phyloP scores from a whole-genome alignment of 169 alveolate species.

The Babesia gibsoni region DNA sequence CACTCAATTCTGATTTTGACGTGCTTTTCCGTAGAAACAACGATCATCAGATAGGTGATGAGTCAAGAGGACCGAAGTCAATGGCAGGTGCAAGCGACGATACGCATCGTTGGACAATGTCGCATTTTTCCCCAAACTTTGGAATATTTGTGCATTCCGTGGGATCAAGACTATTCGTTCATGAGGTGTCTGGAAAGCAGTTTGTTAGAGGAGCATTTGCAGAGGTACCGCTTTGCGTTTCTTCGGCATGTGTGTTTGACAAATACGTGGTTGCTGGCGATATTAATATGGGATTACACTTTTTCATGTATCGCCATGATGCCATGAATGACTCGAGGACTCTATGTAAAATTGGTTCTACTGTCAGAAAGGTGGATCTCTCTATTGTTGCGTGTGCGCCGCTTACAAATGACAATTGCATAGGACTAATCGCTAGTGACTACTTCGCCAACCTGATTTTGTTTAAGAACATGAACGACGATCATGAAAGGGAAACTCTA shows the following conservation, averaged over 20 bases:
- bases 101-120: constrained; percentile 17
- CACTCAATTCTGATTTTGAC: constrained; percentile 41
- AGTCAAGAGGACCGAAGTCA: not conserved
- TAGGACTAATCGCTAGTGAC: constrained; percentile 45
- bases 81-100: constrained; percentile 19
- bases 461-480: constrained; percentile 18
- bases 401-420: constrained; percentile 11
- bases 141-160: constrained; percentile 57
- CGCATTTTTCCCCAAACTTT: constrained; percentile 31
- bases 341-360: constrained; percentile 35
- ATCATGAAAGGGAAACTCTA: constrained; percentile 22
- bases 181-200: constrained; percentile 42
- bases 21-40: constrained; percentile 25
- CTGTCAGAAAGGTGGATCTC: constrained; percentile 38
- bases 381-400: constrained; percentile 58
- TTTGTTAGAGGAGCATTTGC: constrained; percentile 65
- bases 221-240: constrained; percentile 51
- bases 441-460: constrained; percentile 32
- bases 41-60: constrained; percentile 14
- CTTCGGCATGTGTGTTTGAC: constrained; percentile 52
- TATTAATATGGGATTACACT: constrained; percentile 40
- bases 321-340: constrained; percentile 44
- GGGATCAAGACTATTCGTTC: constrained; percentile 54
- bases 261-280: constrained; percentile 57
- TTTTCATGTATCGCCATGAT: constrained; percentile 59